phyloP scores from a whole-genome alignment of 495 filamentous ascomycete species.

The Penicillium alfredii region DNA sequence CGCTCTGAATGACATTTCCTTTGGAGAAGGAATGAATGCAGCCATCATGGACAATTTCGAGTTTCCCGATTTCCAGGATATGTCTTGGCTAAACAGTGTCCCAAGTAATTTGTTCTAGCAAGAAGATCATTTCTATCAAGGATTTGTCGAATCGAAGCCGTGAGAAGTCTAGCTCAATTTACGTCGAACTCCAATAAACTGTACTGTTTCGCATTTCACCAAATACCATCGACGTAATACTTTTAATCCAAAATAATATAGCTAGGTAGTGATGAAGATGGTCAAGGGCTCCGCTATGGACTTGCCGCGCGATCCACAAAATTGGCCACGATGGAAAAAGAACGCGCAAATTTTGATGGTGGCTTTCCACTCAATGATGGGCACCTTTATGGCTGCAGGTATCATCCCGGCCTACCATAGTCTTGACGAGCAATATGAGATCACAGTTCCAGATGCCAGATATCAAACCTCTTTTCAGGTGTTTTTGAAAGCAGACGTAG shows the following conservation, averaged over 20 bases:
- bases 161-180: no score
- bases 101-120: slow-evolving; percentile 29
- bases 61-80: slow-evolving; percentile 32
- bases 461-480: slow-evolving; percentile 12
- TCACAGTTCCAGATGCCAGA: background rate
- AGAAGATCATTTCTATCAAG: no score
- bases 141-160: no score
- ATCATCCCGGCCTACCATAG: background rate
- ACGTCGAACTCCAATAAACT: no score
- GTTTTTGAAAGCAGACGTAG: no score
- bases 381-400: background rate
- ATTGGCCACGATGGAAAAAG: background rate
- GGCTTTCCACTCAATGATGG: background rate
- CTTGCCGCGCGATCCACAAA: background rate
- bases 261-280: no score
- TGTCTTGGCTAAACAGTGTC: slow-evolving; percentile 38
- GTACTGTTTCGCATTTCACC: no score
- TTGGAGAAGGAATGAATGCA: slow-evolving; percentile 27
- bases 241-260: no score
- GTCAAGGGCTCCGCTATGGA: no score
- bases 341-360: slow-evolving; percentile 1
- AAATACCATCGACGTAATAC: no score
- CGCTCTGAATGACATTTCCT: slow-evolving; percentile 21
- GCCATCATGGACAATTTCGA: slow-evolving; percentile 29
- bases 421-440: background rate